Conservation (phyloP, 179 eudicot species). For the Heliamphora pulchella region DNA sequence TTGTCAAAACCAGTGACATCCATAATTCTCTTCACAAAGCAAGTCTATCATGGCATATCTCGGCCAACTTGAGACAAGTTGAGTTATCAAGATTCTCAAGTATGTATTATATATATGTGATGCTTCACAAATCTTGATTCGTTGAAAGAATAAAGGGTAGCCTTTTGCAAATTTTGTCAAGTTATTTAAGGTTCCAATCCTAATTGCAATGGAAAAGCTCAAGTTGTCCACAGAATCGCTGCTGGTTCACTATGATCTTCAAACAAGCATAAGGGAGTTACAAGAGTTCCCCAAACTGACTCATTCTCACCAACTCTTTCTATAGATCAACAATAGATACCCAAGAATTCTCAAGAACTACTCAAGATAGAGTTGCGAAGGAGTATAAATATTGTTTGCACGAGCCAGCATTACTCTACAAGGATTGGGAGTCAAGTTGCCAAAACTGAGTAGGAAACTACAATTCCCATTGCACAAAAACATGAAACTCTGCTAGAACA, state of each 20-base stretch:
- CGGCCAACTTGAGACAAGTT: neutral
- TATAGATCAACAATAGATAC: neutral
- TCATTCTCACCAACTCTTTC: neutral
- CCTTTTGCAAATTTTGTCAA: neutral
- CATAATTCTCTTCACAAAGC: neutral
- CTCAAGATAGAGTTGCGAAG: neutral
- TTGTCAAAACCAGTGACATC: neutral
- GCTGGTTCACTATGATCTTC: neutral
- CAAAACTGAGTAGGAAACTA: neutral
- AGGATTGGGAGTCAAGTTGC: neutral
- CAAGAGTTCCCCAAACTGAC: neutral
- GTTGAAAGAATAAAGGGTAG: neutral
- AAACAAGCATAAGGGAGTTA: neutral
- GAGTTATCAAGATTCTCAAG: neutral
- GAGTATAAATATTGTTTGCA: neutral
- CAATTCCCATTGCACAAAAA: neutral
- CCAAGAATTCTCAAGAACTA: neutral
- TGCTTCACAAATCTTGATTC: neutral
- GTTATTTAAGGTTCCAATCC: neutral
- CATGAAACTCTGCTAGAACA: too few relatives aligned
- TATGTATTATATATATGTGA: neutral
- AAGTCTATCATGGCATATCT: neutral
- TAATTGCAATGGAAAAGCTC: neutral
- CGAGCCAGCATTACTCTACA: neutral
- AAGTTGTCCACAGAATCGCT: neutral